Evolutionary conservation across 495 filamentous ascomycete genomes (phyloP).

Genomic region (Elaphomyces granulatus): DNA sequence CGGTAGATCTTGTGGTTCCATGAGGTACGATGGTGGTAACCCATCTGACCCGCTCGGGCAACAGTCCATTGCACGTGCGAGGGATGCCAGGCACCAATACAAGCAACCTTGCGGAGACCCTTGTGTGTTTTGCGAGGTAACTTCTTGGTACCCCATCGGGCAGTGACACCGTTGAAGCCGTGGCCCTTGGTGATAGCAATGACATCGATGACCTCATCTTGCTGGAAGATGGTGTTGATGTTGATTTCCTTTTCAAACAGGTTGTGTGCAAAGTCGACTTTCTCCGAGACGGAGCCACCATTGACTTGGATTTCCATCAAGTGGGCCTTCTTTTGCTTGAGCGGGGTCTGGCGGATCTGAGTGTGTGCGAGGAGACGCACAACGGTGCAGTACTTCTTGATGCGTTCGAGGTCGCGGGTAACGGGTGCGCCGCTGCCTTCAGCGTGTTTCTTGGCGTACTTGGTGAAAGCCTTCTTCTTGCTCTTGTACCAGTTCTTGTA

Average conservation of each 20-base stretch:
- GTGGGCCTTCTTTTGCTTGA: conserved; percentile 99
- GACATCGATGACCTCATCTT: conserved; percentile 99
- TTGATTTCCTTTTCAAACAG: conserved; percentile 98
- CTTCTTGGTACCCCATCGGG: conserved; percentile 99
- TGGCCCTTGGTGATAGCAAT: conserved; percentile 99
- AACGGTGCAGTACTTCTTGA: conserved; percentile 99
- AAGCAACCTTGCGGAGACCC: conserved; percentile 99
- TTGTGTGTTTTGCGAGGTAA: conserved; percentile 99
- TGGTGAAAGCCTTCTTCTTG: conserved; percentile 99
- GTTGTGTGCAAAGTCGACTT: conserved; percentile 86
- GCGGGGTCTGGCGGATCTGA: conserved; percentile 95
- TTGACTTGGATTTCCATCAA: conserved; percentile 99
- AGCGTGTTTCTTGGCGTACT: conserved; percentile 99
- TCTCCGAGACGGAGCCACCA: conserved; percentile 84
- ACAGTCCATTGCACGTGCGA: conserved; percentile 99
- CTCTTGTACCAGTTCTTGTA: conserved; percentile 99
- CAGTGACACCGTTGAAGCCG: conserved; percentile 93
- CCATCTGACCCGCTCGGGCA: conserved; percentile 98
- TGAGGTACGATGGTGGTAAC: conserved; percentile 99
- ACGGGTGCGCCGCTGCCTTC: conserved; percentile 77
- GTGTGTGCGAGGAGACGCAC: conserved; percentile 99
- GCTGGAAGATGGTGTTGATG: conserved; percentile 91
- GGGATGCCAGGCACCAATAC: conserved; percentile 99
- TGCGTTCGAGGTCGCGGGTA: conserved; percentile 94
- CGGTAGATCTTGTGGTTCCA: conserved; percentile 99